Percentiles rank a stretch among this genome's conserved stretches.
phyloP scores from a whole-genome alignment of 1,284 basidiomycete genomes.

The Fomitopsis palustris region DNA sequence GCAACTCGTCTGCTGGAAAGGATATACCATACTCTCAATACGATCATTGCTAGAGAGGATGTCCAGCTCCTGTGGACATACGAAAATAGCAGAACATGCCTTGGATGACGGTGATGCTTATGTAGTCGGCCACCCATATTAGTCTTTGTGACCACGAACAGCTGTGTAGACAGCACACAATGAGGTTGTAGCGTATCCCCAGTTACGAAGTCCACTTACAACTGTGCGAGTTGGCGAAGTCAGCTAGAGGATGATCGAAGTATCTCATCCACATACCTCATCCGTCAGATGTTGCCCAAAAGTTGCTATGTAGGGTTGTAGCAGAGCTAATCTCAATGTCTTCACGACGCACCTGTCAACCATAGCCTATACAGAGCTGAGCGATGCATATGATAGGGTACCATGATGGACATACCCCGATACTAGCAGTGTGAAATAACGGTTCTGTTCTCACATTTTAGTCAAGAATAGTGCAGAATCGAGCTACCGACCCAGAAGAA shows the following conservation, averaged over 20 bases:
- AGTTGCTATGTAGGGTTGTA: too few relatives aligned
- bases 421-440: conserved; percentile 20
- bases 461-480: too few relatives aligned
- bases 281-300: too few relatives aligned
- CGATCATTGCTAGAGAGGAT: conserved; percentile 18
- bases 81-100: conserved; percentile 3
- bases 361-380: background rate
- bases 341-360: background rate
- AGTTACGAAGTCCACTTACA: background rate
- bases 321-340: too few relatives aligned
- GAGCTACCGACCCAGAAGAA: conserved; percentile 21
- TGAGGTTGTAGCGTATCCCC: too few relatives aligned
- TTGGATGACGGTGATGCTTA: conserved; percentile 17
- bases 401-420: conserved; percentile 16
- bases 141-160: background rate
- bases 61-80: background rate
- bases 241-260: too few relatives aligned
- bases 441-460: conserved; percentile 18
- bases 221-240: background rate
- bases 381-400: background rate
- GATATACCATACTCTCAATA: conserved; percentile 27
- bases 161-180: background rate
- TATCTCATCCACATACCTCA: too few relatives aligned
- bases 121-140: background rate
- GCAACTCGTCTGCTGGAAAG: conserved; percentile 16